Percentiles rank a stretch among this genome's conserved stretches.
Evolutionary conservation across 1,284 basidiomycete genomes (phyloP).

Genomic region (Ceratobasidium theobromae): DNA sequence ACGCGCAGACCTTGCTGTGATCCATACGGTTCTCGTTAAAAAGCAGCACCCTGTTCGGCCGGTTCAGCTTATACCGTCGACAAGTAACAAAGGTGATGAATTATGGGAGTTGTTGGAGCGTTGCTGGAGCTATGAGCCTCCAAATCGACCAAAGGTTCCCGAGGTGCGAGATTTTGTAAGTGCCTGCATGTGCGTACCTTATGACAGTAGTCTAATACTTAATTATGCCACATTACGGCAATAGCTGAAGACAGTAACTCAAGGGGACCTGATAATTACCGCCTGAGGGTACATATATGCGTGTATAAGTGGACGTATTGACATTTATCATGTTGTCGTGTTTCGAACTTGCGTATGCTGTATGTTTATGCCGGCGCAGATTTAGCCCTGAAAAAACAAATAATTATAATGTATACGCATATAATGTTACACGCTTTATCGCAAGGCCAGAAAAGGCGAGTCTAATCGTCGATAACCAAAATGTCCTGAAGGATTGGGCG

Average conservation of each 20-base stretch:
- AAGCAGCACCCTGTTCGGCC: neutral
- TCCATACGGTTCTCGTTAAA: slow-evolving; percentile 4
- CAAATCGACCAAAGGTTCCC: neutral
- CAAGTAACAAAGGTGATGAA: neutral
- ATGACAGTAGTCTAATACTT: neutral
- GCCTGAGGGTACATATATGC: neutral
- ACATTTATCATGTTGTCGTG: neutral
- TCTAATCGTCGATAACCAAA: neutral
- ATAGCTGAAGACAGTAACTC: neutral
- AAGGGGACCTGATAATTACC: too few relatives aligned
- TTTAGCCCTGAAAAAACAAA: too few relatives aligned
- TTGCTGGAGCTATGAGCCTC: slow-evolving; percentile 20
- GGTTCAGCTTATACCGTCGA: neutral
- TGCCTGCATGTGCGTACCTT: neutral
- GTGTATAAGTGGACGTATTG: neutral
- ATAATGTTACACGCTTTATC: neutral
- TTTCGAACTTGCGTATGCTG: too few relatives aligned
- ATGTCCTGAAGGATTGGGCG: slow-evolving; percentile 13
- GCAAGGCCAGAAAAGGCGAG: neutral
- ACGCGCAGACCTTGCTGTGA: neutral
- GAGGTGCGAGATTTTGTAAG: slow-evolving; percentile 15
- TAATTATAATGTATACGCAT: neutral
- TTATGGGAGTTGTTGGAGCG: slow-evolving; percentile 18
- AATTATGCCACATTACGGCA: too few relatives aligned
- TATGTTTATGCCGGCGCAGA: too few relatives aligned